Base-by-base conservation (phyloP, 73 alveolate genomes). In the Diophrys appendiculata region DNA sequence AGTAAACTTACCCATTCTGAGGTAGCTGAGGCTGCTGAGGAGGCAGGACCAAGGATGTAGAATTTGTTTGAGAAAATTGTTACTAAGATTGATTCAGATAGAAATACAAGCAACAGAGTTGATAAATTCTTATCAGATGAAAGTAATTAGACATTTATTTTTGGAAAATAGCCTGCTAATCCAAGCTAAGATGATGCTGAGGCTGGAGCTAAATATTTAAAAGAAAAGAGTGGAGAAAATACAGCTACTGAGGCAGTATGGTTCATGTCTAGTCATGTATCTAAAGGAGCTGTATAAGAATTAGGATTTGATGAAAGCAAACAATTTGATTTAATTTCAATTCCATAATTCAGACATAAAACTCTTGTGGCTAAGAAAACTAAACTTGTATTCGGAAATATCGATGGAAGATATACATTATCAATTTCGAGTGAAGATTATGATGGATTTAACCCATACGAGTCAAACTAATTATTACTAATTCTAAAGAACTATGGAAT, bases 291-390 rank as follows among this genome's bases (percentile, higher is more conserved):
- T 13, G 43, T n/a, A 33, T 30, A 32, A 33, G 54, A 34, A 3
- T 65, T 32, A 33, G 80, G 22, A 30, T 18, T 79, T 27, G 30
- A 2, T 24, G 77, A 79, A 0, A 2, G 69, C 32, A 28, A 82
- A 1, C 69, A 69, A 67, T 0, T 79, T 8, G n/a, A 25, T n/a
- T 43, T 28, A 27, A 33, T n/a, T 0, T 81, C 69, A 32, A 30
- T 79, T 25, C 67, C 73, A 24, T 24, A 72, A 5, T 2, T 33
- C 33, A 29, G 43, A 1, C 8, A 23, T 24, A 69, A 65, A 32
- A 69, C 88, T 25, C 25, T 35, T 69, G 74, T 76, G 13, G 73
- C 76, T 23, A 79, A 76, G 72, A 25, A 29, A 11, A 25, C 82
- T 8, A 56, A 79, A 72, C 23, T 79, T 34, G 65, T 79, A 3